Conservation (phyloP, 163 green algal species). For the Chlamydomonas reinhardtii region DNA sequence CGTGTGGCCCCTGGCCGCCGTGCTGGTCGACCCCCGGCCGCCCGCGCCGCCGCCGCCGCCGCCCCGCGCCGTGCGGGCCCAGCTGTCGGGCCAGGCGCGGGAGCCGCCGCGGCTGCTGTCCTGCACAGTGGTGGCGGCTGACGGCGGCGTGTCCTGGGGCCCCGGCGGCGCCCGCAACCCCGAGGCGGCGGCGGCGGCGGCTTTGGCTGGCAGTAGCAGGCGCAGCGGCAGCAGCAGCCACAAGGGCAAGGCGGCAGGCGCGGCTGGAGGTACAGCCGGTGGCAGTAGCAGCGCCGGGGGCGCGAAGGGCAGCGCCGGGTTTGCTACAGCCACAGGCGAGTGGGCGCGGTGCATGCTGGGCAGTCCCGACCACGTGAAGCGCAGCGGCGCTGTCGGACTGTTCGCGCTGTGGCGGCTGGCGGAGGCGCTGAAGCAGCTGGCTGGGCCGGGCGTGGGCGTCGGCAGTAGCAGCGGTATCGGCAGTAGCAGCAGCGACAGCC, state of each 20-base stretch:
- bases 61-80: neutral
- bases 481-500: neutral
- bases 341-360: neutral
- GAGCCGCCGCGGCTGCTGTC: too few relatives aligned
- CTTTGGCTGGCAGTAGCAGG: neutral
- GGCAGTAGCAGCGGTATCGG: neutral
- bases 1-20: slow-evolving; percentile 34
- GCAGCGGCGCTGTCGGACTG: slow-evolving; percentile 8
- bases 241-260: neutral
- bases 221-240: neutral
- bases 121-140: too few relatives aligned
- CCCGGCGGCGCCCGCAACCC: neutral
- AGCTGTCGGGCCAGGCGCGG: neutral
- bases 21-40: slow-evolving; percentile 10
- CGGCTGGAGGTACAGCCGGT: neutral
- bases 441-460: neutral
- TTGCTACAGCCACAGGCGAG: neutral
- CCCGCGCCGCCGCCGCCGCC: too few relatives aligned
- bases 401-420: slow-evolving; percentile 30
- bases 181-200: neutral
- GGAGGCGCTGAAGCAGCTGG: neutral
- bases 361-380: slow-evolving; percentile 15
- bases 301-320: neutral
- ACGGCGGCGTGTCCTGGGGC: too few relatives aligned
- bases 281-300: too few relatives aligned